phyloP scores from a whole-genome alignment of 2,329 filamentous ascomycete genomes.

The Fusarium sp. region DNA sequence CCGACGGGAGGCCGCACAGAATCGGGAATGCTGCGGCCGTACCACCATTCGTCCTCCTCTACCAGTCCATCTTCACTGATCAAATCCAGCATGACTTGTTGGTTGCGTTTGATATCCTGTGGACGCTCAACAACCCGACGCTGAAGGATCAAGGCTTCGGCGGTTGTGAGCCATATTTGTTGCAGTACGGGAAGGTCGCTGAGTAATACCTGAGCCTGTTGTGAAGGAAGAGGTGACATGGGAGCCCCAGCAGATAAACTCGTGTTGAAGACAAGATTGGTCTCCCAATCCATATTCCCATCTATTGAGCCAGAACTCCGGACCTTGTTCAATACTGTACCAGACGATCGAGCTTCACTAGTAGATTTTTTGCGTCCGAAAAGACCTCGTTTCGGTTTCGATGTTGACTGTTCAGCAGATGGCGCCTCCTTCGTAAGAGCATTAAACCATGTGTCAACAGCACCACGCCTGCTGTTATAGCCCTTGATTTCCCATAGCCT shows the following conservation, averaged over 20 bases:
- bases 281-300: constrained; percentile 43
- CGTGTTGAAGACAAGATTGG: constrained; percentile 64
- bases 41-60: constrained; percentile 71
- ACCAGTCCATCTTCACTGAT: constrained; percentile 68
- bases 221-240: constrained; percentile 63
- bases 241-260: constrained; percentile 70
- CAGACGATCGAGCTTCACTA: constrained; percentile 43
- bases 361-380: constrained; percentile 67
- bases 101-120: constrained; percentile 70
- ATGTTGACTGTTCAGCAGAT: constrained; percentile 48
- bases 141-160: constrained; percentile 69
- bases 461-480: constrained; percentile 67
- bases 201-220: constrained; percentile 61
- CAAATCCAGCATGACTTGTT: constrained; percentile 69
- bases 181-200: constrained; percentile 66
- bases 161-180: constrained; percentile 70
- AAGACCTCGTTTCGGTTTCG: constrained; percentile 62
- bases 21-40: constrained; percentile 62
- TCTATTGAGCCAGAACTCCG: constrained; percentile 46
- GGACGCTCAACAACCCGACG: constrained; percentile 66
- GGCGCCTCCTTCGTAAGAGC: constrained; percentile 56
- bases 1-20: constrained; percentile 62
- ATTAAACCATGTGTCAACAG: constrained; percentile 69
- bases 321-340: constrained; percentile 36
- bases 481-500: constrained; percentile 73